Conservation (phyloP, 1,284 basidiomycete genomes). For the Naganishia sp. region DNA sequence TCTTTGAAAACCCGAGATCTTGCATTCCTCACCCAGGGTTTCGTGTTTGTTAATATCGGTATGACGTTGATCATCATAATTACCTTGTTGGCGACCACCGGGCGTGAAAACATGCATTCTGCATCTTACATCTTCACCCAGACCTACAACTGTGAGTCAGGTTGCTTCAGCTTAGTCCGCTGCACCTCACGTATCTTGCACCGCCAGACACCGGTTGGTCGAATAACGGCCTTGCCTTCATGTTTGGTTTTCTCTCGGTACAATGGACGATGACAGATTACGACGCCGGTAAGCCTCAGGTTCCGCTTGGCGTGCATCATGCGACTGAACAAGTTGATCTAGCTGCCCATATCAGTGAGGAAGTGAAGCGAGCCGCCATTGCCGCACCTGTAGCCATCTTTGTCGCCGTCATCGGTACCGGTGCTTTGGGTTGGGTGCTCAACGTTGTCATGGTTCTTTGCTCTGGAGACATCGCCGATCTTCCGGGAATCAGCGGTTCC, state of each 20-base stretch:
- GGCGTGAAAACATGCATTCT: slow-evolving; percentile 74
- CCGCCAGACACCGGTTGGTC: slow-evolving; percentile 63
- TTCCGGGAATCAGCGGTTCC: slow-evolving; percentile 65
- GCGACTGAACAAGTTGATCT: slow-evolving; percentile 39
- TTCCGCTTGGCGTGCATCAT: background rate
- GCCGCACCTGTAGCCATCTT: slow-evolving; percentile 81
- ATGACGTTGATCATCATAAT: slow-evolving; percentile 71
- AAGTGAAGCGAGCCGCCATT: slow-evolving; percentile 83
- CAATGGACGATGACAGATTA: slow-evolving; percentile 81
- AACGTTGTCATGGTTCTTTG: slow-evolving; percentile 82
- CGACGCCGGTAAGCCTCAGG: slow-evolving; percentile 34
- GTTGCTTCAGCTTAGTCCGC: background rate
- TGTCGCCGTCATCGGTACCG: slow-evolving; percentile 84
- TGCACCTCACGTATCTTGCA: background rate
- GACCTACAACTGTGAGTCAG: slow-evolving; percentile 43
- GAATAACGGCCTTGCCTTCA: slow-evolving; percentile 77
- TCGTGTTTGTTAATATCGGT: slow-evolving; percentile 85
- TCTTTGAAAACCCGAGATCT: slow-evolving; percentile 78
- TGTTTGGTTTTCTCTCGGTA: slow-evolving; percentile 83
- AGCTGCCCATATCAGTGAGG: slow-evolving; percentile 85
- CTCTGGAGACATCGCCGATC: slow-evolving; percentile 56
- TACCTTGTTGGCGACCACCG: slow-evolving; percentile 74
- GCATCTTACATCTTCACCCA: slow-evolving; percentile 71
- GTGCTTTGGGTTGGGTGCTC: slow-evolving; percentile 76
- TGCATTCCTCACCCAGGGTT: slow-evolving; percentile 72